Conservation (phyloP, 805 yeast species). For the Ogataea parapolymorpha region DNA sequence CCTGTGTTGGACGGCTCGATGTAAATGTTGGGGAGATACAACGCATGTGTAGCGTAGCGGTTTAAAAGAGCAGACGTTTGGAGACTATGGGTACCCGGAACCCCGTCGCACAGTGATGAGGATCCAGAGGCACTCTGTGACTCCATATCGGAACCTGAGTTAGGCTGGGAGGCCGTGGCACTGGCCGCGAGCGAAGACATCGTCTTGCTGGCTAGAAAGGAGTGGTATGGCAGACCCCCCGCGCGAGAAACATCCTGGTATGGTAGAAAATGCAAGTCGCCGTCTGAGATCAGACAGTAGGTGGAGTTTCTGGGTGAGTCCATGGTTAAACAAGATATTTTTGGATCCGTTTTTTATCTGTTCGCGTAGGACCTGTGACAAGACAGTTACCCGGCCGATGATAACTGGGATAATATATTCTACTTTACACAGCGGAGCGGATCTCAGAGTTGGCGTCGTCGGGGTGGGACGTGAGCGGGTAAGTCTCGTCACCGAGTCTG, state of each 20-base stretch:
- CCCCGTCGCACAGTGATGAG: constrained; percentile 7
- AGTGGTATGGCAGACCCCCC: constrained; percentile 15
- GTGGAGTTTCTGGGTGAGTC: constrained; percentile 11
- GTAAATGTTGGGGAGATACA: constrained; percentile 44
- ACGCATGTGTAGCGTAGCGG: constrained; percentile 43
- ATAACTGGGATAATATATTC: not conserved
- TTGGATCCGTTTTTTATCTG: constrained; percentile 3
- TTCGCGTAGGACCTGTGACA: not conserved
- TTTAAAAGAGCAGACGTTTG: constrained; percentile 19
- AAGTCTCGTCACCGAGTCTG: constrained; percentile 8
- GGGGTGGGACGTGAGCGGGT: constrained; percentile 11
- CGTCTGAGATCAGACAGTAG: constrained; percentile 29
- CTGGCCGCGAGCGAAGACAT: constrained; percentile 24
- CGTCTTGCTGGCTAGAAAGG: constrained; percentile 26
- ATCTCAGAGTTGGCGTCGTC: constrained; percentile 4
- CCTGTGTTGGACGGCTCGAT: constrained; percentile 35
- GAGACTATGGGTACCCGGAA: constrained; percentile 3
- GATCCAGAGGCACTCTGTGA: constrained; percentile 11
- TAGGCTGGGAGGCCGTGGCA: constrained; percentile 10
- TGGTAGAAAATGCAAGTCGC: constrained; percentile 29
- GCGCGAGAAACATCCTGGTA: constrained; percentile 12
- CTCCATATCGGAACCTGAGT: constrained; percentile 14
- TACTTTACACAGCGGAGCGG: constrained; percentile 1
- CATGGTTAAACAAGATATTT: constrained; percentile 2
- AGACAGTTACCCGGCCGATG: constrained; percentile 6